A percentile compares a stretch with the other conserved stretches of the same genome.
These are phyloP conservation scores for Tremellales sp. DNA, from an alignment of 1,284 basidiomycete species.

Conservation along the genomic window DNA sequence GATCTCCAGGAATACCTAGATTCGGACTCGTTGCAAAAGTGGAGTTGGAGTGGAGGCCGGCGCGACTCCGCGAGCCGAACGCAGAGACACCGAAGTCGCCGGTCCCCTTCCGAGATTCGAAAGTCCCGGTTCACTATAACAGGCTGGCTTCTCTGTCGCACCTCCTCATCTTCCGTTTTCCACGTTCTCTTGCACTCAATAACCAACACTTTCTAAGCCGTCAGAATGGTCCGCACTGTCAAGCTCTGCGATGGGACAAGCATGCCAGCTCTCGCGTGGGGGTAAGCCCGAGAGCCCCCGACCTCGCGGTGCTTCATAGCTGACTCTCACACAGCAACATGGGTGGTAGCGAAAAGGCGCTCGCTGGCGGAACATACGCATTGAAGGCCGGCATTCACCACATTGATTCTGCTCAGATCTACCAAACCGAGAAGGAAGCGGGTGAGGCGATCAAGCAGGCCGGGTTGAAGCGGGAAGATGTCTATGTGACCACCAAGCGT, in stretches of 20 bases:
- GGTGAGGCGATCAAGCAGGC: constrained; percentile 47
- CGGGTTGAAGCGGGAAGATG: constrained; percentile 47
- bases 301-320: too few species aligned
- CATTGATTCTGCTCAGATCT: constrained; percentile 41
- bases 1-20: too few species aligned
- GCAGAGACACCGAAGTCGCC: too few species aligned
- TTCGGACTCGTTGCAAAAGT: too few species aligned
- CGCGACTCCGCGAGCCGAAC: too few species aligned
- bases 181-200: not conserved
- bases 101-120: too few species aligned
- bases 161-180: too few species aligned
- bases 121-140: too few species aligned
- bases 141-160: too few species aligned
- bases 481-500: constrained; percentile 55
- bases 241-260: constrained; percentile 31
- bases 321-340: constrained; percentile 10
- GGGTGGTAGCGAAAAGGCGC: constrained; percentile 18
- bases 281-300: too few species aligned
- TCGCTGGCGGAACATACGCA: constrained; percentile 20
- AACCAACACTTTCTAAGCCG: too few species aligned
- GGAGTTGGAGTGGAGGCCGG: too few species aligned
- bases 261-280: constrained; percentile 39
- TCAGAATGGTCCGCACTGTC: constrained; percentile 18
- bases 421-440: constrained; percentile 45
- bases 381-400: constrained; percentile 41